phyloP scores from a whole-genome alignment of 345 rosid species.

The Pseudoturritis turrita region DNA sequence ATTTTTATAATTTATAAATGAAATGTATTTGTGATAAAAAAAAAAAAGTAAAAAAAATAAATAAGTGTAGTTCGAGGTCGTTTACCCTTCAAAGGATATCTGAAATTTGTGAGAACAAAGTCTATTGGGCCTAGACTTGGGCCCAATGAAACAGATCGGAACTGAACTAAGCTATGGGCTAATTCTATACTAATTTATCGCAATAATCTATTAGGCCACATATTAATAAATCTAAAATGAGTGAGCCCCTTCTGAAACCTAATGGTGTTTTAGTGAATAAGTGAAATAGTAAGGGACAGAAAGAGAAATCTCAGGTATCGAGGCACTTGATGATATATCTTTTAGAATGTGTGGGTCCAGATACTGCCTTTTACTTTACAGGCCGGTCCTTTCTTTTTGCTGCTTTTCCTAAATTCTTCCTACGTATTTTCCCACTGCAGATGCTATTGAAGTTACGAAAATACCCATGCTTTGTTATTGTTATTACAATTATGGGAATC shows the following conservation, averaged over 20 bases:
- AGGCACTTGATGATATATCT: slow-evolving; percentile 25
- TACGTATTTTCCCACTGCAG: slow-evolving; percentile 25
- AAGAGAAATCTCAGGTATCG: slow-evolving; percentile 15
- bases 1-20: too few relatives aligned
- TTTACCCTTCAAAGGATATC: too few relatives aligned
- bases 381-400: slow-evolving; percentile 18
- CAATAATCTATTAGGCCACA: background rate
- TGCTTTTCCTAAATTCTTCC: slow-evolving; percentile 33
- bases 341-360: slow-evolving; percentile 23
- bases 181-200: background rate
- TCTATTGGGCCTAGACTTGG: too few relatives aligned
- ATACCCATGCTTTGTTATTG: background rate
- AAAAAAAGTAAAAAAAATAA: too few relatives aligned
- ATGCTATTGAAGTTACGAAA: background rate
- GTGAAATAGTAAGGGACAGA: background rate
- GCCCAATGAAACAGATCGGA: background rate
- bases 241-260: background rate
- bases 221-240: background rate
- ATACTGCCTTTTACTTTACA: slow-evolving; percentile 27
- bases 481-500: background rate
- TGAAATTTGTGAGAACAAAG: too few relatives aligned
- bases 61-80: too few relatives aligned
- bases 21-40: too few relatives aligned
- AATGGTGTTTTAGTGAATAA: slow-evolving; percentile 11
- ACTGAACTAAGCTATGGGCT: background rate